Base-by-base conservation (phyloP, 2,329 filamentous ascomycete species). In the Thelonectria rubi region DNA sequence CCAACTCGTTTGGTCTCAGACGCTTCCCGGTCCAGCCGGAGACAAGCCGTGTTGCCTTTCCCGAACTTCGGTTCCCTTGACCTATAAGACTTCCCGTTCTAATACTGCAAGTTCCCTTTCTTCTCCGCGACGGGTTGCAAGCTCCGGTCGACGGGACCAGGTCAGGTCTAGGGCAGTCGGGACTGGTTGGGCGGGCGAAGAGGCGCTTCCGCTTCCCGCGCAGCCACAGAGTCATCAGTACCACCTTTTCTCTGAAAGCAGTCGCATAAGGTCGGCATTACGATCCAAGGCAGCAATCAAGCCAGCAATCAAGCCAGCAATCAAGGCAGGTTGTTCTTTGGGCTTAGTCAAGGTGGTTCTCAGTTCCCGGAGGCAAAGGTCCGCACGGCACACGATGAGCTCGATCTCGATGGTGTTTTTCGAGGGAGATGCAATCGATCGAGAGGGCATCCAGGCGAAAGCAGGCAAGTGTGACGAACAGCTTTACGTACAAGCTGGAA, bases 371-470 rank as follows among this genome's bases (percentile, higher is more conserved):
- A 37, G 34, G 34, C 34, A 37, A 37, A 37, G 34, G 34, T 37
- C 34, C 20, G 18, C 45, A 18, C 21, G n/a, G n/a, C n/a, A n/a
- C n/a, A n/a, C n/a, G n/a, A n/a, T n/a, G n/a, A 37, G 34, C 34
- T 47, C 45, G 21, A 47, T 47, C 45, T 47, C 45, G 45, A 47
- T 47, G 45, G 45, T n/a, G 20, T 14, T 26, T n/a, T 18, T 12
- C 12, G 45, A 21, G 12, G 7, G 14, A 14, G 18, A 46, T 3
- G 18, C 21, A 47, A 30, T 47, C 20, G 45, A 30, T 30, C 10
- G 14, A n/a, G 45, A 30, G 21, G 20, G 20, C 2, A 7, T 21
- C 3, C 7, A 21, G 21, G 21, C 21, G 5, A n/a, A 15, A 3
- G 5, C 4, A 3, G 43, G 43, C 43, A 47, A n/a, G 20, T 45